Conservation (phyloP, 2,329 filamentous ascomycete genomes). For the Colletotrichum costaricense region DNA sequence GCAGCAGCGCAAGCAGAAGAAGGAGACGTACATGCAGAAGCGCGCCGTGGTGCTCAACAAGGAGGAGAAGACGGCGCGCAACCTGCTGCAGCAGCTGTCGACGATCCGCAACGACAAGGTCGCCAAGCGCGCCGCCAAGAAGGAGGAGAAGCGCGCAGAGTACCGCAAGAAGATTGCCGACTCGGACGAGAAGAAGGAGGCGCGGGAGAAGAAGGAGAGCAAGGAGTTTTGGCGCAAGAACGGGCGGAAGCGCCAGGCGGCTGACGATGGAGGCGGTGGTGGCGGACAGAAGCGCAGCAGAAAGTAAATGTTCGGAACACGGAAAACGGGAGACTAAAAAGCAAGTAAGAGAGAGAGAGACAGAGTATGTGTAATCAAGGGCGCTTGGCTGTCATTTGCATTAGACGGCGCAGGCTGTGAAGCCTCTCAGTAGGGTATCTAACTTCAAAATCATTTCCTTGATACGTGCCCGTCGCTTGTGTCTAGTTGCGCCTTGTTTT, state of each 20-base stretch:
- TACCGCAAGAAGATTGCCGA: slow-evolving; percentile 88
- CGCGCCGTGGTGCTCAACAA: slow-evolving; percentile 87
- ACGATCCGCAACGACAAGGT: slow-evolving; percentile 91
- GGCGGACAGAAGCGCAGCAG: slow-evolving; percentile 41
- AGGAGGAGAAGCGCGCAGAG: slow-evolving; percentile 85
- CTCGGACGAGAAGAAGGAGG: slow-evolving; percentile 85
- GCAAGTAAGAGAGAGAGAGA: neutral
- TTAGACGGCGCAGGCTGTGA: slow-evolving; percentile 10
- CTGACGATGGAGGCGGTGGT: slow-evolving; percentile 53
- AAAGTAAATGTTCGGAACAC: slow-evolving; percentile 16
- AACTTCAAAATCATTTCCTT: slow-evolving; percentile 16
- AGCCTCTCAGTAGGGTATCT: slow-evolving; percentile 28
- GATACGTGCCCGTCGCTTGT: neutral
- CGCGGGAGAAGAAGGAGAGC: slow-evolving; percentile 89
- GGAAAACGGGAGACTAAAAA: neutral
- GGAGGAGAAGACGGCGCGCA: slow-evolving; percentile 89
- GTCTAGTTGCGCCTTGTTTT: neutral
- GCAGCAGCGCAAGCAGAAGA: slow-evolving; percentile 81
- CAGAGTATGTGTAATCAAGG: slow-evolving; percentile 17
- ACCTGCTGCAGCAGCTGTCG: slow-evolving; percentile 92
- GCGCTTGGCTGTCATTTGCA: slow-evolving; percentile 12
- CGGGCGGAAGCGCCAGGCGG: slow-evolving; percentile 74
- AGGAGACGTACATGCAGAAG: slow-evolving; percentile 92
- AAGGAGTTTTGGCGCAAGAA: slow-evolving; percentile 94
- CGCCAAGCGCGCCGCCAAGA: slow-evolving; percentile 83